These are phyloP conservation scores for Mariannaea sp. DNA, from an alignment of 2,329 filamentous ascomycete species.

Conservation along the genomic window DNA sequence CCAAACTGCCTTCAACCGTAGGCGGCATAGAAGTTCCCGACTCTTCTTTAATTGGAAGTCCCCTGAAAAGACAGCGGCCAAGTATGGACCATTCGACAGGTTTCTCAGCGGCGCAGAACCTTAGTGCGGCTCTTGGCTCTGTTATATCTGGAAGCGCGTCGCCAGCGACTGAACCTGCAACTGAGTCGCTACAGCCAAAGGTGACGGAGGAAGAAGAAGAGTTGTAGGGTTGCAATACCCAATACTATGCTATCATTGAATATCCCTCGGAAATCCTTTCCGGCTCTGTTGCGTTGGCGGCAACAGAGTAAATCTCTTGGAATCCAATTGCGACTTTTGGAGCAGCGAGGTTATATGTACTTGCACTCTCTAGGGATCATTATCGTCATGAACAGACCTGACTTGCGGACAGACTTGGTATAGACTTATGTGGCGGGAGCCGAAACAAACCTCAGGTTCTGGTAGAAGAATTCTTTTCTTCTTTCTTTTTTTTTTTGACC, in stretches of 20 bases:
- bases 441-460: slow-evolving; percentile 7
- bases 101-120: slow-evolving; percentile 39
- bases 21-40: slow-evolving; percentile 37
- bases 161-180: slow-evolving; percentile 28
- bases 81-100: slow-evolving; percentile 50
- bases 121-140: slow-evolving; percentile 44
- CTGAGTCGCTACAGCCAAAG: slow-evolving; percentile 33
- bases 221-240: slow-evolving; percentile 36
- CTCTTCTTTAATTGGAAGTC: slow-evolving; percentile 64
- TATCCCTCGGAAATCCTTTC: background rate
- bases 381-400: slow-evolving; percentile 20
- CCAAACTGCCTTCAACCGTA: slow-evolving; percentile 19
- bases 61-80: slow-evolving; percentile 75
- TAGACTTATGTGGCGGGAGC: slow-evolving; percentile 24
- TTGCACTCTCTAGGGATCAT: slow-evolving; percentile 5
- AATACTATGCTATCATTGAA: background rate
- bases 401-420: slow-evolving; percentile 24
- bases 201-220: slow-evolving; percentile 50
- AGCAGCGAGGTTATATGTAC: background rate
- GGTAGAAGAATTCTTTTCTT: slow-evolving; percentile 1
- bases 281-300: background rate
- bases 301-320: background rate
- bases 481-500: background rate
- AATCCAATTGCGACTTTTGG: background rate
- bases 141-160: slow-evolving; percentile 34